phyloP scores from a whole-genome alignment of 129 eudicot species.

The Flaveria sonorensis region DNA sequence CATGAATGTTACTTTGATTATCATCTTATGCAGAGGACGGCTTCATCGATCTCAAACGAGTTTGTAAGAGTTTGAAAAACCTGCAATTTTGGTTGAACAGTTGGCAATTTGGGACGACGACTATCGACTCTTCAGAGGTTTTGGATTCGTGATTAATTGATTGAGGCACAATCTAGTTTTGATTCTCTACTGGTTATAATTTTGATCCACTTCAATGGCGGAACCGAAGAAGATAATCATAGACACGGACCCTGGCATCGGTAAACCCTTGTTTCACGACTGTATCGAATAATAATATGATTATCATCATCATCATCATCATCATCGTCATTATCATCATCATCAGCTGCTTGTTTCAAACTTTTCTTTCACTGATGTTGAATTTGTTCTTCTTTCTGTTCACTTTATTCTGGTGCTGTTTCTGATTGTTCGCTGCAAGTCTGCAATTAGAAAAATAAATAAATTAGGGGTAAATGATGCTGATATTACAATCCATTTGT shows the following conservation, averaged over 20 bases:
- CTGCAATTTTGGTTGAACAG: neutral
- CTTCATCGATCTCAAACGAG: neutral
- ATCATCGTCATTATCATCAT: conserved; percentile 5
- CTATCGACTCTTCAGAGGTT: neutral
- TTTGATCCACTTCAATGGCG: conserved; percentile 35
- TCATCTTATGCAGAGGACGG: conserved; percentile 8
- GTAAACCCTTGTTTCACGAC: conserved; percentile 37
- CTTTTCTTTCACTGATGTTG: no score
- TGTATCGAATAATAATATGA: neutral
- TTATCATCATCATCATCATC: neutral
- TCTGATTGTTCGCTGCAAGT: neutral
- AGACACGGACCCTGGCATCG: conserved; percentile 96
- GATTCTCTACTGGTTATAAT: neutral
- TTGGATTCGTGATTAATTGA: neutral
- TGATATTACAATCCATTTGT: neutral
- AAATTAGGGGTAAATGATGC: neutral
- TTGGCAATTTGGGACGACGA: neutral
- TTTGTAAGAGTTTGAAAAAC: neutral
- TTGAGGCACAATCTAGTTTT: neutral
- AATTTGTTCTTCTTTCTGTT: no score
- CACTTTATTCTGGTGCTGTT: no score
- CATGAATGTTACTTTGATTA: neutral
- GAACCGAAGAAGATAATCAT: conserved; percentile 79
- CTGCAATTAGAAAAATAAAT: neutral
- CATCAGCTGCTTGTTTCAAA: neutral